These are phyloP conservation scores for Blastocystis sp. DNA, from an alignment of 352 stramenopile genomes.

Conservation along the genomic window DNA sequence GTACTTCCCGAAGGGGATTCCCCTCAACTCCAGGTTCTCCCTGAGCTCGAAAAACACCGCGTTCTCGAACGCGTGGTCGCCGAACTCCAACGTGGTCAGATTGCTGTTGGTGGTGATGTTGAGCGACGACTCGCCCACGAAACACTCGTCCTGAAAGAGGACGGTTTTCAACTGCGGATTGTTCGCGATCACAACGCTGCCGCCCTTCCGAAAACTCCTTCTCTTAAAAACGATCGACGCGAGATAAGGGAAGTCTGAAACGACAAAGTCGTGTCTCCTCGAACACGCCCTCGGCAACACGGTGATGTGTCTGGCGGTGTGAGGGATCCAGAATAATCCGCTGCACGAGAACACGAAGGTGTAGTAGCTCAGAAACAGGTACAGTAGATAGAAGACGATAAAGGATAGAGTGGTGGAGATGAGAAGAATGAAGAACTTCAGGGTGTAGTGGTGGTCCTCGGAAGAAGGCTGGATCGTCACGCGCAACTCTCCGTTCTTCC, in stretches of 20 bases:
- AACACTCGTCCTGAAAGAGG: neutral
- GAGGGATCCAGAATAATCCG: neutral
- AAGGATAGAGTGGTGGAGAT: no score
- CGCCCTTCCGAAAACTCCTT: neutral
- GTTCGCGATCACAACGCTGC: neutral
- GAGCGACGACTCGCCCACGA: neutral
- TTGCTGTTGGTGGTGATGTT: neutral
- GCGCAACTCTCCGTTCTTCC: no score
- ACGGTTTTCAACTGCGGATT: neutral
- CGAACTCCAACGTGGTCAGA: neutral
- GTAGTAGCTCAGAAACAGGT: neutral
- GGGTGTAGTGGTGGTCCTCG: no score
- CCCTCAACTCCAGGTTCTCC: neutral
- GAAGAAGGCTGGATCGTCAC: no score
- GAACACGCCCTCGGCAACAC: neutral
- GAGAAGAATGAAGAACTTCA: no score
- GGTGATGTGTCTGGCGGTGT: neutral
- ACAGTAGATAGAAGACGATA: no score
- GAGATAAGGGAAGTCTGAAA: neutral
- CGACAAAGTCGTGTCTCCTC: neutral
- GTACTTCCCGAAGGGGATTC: neutral
- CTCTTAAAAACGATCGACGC: neutral
- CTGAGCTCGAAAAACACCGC: neutral
- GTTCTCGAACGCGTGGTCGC: neutral
- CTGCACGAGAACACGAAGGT: neutral